Evolutionary conservation across 2,329 filamentous ascomycete genomes (phyloP).

Genomic region (Bipolaris victoriae): DNA sequence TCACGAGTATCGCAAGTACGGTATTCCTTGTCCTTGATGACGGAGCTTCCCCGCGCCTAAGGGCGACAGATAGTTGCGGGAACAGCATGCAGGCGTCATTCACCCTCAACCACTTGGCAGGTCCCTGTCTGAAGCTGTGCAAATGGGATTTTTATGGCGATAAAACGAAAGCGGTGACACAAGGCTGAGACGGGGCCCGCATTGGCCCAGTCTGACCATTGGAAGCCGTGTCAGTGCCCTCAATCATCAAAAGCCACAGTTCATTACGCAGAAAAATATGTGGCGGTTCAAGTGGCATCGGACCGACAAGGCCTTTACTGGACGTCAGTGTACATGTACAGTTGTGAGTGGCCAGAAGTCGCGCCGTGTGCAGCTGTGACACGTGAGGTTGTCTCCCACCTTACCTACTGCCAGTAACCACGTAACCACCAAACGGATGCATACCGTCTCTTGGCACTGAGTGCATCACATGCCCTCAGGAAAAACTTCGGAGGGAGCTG

Average conservation of each 20-base stretch:
- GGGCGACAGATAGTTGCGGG: slow-evolving; percentile 7
- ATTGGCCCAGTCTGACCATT: neutral
- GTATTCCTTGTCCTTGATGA: slow-evolving; percentile 1
- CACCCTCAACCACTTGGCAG: too few species aligned
- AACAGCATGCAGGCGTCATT: slow-evolving; percentile 2
- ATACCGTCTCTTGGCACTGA: neutral
- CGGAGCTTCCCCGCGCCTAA: slow-evolving; percentile 3
- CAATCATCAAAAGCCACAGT: neutral
- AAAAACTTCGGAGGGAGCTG: neutral
- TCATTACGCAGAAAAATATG: neutral
- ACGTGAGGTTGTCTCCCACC: neutral
- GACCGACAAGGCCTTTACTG: slow-evolving; percentile 7
- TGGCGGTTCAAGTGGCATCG: neutral
- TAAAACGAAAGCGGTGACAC: neutral
- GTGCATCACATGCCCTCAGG: neutral
- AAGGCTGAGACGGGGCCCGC: neutral
- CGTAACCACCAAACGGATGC: neutral
- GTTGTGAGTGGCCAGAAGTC: slow-evolving; percentile 19
- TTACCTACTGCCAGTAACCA: neutral
- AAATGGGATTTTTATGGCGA: neutral
- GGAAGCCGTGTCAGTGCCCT: neutral
- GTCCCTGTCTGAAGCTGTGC: neutral
- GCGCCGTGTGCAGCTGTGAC: slow-evolving; percentile 7
- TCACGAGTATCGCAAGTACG: neutral
- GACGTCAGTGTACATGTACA: neutral